These are phyloP conservation scores for Alternaria metachromatica DNA, from an alignment of 2,329 filamentous ascomycete species.

Conservation along the genomic window DNA sequence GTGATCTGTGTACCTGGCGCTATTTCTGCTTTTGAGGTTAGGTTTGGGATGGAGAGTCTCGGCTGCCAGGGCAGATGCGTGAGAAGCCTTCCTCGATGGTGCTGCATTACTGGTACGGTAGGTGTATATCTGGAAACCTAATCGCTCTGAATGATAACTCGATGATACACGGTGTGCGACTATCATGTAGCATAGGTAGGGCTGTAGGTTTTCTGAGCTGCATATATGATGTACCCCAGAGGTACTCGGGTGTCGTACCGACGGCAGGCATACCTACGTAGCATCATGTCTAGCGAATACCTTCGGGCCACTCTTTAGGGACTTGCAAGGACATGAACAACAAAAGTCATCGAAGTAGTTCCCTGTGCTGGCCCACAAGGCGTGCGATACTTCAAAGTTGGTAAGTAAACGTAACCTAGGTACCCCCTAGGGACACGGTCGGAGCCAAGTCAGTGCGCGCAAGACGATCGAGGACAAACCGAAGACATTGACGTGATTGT, in stretches of 20 bases:
- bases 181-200: neutral
- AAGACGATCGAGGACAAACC: neutral
- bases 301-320: neutral
- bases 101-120: neutral
- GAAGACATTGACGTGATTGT: neutral
- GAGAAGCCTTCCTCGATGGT: neutral
- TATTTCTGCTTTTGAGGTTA: neutral
- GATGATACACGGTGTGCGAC: neutral
- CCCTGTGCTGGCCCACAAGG: neutral
- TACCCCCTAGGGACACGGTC: neutral
- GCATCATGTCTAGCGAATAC: neutral
- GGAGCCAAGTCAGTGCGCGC: neutral
- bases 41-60: neutral
- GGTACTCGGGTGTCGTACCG: neutral
- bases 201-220: neutral
- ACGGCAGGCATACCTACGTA: neutral
- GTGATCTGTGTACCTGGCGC: constrained; percentile 1
- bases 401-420: neutral
- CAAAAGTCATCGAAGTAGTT: neutral
- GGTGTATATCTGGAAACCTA: neutral
- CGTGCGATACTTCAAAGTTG: neutral
- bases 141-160: neutral
- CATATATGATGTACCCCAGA: neutral
- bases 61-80: neutral
- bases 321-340: neutral